Evolutionary conservation across 2,329 filamentous ascomycete genomes (phyloP).

Genomic region (Cucurbitaria berberidis): DNA sequence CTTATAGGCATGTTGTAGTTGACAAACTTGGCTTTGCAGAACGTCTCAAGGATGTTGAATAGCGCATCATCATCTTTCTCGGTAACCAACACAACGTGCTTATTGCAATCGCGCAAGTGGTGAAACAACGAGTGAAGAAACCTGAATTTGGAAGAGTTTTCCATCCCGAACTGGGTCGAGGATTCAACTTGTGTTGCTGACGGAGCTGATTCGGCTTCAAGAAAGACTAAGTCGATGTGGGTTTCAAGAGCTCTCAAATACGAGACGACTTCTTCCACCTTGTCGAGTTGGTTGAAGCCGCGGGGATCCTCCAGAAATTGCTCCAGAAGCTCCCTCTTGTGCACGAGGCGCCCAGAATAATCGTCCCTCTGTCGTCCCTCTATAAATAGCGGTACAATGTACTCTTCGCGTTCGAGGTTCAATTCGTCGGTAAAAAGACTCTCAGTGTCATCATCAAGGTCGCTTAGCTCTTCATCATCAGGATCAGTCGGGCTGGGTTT

Average conservation of each 20-base stretch:
- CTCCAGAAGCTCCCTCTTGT: constrained; percentile 26
- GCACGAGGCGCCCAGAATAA: constrained; percentile 28
- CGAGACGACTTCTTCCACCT: constrained; percentile 27
- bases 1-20: constrained; percentile 35
- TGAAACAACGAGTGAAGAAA: constrained; percentile 37
- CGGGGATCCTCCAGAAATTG: constrained; percentile 19
- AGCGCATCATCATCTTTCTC: constrained; percentile 30
- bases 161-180: constrained; percentile 33
- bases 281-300: constrained; percentile 15
- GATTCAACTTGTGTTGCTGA: constrained; percentile 26
- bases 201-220: constrained; percentile 22
- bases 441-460: constrained; percentile 25
- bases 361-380: constrained; percentile 37
- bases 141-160: constrained; percentile 43
- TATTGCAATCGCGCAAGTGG: constrained; percentile 21
- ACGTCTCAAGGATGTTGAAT: constrained; percentile 36
- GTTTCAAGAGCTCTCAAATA: constrained; percentile 37
- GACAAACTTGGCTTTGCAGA: constrained; percentile 28
- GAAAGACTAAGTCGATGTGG: constrained; percentile 40
- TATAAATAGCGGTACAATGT: constrained; percentile 42
- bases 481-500: constrained; percentile 1
- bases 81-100: constrained; percentile 40
- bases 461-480: constrained; percentile 26
- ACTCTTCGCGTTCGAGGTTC: constrained; percentile 35
- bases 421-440: constrained; percentile 39